These are phyloP conservation scores for Tympanopsis confertula DNA, from an alignment of 2,329 filamentous ascomycete genomes.

Conservation along the genomic window DNA sequence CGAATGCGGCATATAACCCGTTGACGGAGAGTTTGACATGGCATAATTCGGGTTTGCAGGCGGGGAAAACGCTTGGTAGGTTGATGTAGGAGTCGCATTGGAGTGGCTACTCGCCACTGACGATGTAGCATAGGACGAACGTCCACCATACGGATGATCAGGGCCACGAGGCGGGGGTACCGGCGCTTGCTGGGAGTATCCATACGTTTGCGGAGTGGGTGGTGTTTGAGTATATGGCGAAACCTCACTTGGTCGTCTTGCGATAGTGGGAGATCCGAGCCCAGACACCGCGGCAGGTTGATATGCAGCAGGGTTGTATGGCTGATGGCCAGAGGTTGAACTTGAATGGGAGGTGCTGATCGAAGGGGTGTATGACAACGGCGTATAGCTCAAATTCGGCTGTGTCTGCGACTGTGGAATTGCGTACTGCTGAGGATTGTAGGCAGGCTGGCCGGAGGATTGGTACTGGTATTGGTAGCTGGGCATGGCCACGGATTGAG, in stretches of 20 bases:
- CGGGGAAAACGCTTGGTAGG: too few species aligned
- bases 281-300: neutral
- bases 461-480: neutral
- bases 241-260: neutral
- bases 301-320: conserved; percentile 1
- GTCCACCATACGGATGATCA: neutral
- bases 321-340: neutral
- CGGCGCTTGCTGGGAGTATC: neutral
- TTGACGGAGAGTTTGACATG: too few species aligned
- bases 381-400: neutral
- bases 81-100: too few species aligned
- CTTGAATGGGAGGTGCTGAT: neutral
- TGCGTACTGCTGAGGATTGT: neutral
- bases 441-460: neutral
- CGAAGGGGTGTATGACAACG: neutral
- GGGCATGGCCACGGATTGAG: too few species aligned
- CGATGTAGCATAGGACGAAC: too few species aligned
- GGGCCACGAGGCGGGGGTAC: neutral
- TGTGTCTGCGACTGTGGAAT: neutral
- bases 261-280: neutral
- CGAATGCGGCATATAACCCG: too few species aligned
- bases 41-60: too few species aligned
- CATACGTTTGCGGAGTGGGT: neutral
- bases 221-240: neutral
- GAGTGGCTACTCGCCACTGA: too few species aligned